phyloP scores from a whole-genome alignment of 306 rosid species.

The Fagus crenata region DNA sequence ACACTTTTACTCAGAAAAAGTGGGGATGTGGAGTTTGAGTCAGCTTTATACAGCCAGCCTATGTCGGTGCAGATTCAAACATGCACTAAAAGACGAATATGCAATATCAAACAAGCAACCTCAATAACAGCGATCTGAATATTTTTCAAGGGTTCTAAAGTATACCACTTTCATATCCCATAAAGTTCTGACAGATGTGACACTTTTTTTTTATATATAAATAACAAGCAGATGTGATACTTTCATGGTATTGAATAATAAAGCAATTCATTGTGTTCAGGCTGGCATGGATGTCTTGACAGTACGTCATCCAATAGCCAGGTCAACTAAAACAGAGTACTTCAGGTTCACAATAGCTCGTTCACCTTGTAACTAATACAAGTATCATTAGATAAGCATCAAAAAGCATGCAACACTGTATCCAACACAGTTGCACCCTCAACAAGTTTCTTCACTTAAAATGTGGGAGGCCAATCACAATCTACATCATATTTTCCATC shows the following conservation, averaged over 20 bases:
- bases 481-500: neutral
- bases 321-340: neutral
- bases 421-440: neutral
- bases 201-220: too few species aligned
- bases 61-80: neutral
- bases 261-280: neutral
- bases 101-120: neutral
- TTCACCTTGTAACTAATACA: neutral
- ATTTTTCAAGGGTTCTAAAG: neutral
- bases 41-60: conserved; percentile 1
- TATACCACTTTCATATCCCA: neutral
- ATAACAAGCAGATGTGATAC: neutral
- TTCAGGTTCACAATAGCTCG: neutral
- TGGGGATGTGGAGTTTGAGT: neutral
- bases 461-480: neutral
- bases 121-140: neutral
- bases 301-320: neutral
- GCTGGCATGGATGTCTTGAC: neutral
- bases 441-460: neutral
- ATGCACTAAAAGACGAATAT: neutral
- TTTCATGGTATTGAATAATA: neutral
- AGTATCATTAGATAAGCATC: neutral
- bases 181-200: neutral
- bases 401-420: neutral
- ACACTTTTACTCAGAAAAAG: neutral